Base-by-base conservation (phyloP, 2,329 filamentous ascomycete genomes). In the Fonsecaea nubica region DNA sequence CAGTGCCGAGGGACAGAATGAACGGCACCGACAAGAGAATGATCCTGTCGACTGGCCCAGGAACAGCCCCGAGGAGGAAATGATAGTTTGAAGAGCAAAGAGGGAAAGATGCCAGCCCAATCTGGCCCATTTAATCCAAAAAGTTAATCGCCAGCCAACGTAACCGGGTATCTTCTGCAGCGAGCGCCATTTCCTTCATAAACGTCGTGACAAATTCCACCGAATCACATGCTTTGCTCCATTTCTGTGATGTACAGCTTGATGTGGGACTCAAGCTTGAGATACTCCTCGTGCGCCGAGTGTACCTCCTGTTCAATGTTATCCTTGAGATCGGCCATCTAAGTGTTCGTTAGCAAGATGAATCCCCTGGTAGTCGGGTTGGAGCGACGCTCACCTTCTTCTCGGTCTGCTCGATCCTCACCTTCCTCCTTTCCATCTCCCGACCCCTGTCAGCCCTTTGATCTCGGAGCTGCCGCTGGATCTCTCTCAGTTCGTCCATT, bases 311-410 rank as follows among this genome's bases (percentile, higher is more conserved):
- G 93, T 76, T 98, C 94, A 69, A 99, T 97, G 74, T 95, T 96
- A 77, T 98, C 95, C 77, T 97, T 98, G 72, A 99, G 85, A 79
- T 99, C 95, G 56, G 91, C 89, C 94, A 98, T 99, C 93, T 97
- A 71, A 66, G 56, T 30, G 57, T 35, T 18, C 12, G 65, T 76
- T 72, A 76, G 74, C 70, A 66, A 53, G 35, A 25, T 40, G 36
- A n/a, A 30, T 45, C 30, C 2, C 7, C 7, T 3, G 40, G 7
- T 32, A 4, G n/a, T 40, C 12, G 69, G 38, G 21, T 25, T 6
- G 7, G 13, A 50, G 42, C 21, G 7, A 63, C 21, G 76, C 83
- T 73, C 83, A 93, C 93, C 91, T 98, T 98, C 83, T 98, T 98
- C 85, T 98, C 94, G 8, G 92, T 97, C 82, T 97, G 93, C 80